Base-by-base conservation (phyloP, 495 filamentous ascomycete species). In the Daldinia loculata region DNA sequence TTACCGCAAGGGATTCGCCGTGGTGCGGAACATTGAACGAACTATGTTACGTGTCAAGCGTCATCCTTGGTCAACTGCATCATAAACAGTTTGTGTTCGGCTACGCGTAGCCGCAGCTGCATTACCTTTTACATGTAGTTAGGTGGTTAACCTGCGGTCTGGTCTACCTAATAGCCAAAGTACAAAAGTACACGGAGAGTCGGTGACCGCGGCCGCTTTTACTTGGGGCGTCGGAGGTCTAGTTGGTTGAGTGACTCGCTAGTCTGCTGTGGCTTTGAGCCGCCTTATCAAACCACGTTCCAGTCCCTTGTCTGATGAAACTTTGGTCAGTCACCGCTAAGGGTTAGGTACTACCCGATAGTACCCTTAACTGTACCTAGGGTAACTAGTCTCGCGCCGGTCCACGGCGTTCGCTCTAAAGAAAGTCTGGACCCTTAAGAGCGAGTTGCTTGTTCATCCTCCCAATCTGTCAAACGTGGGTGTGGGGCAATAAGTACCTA, bases 201-300 rank as follows among this genome's bases (percentile, higher is more conserved):
- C 65, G 65, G 65, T 63, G 70, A 59, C 70, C 39, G 52, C 61
- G 50, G 26, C 56, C 65, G 65, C 41, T 67, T n/a, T 39, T 66
- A 8, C 41, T 69, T 62, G 58, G 17, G 2, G 32, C 60, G 38
- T 57, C 19, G 17, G 2, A 26, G 56, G 38, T 57, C 19, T 50
- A 52, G 22, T 36, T 29, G 11, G 59, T 53, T 62, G 56, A 27
- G 50, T 51, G 43, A 56, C 63, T 67, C 38, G 63, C 17, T 61
- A 67, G 34, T 60, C 27, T 57, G 6, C 14, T 61, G 66, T 74
- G 71, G 66, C 71, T 69, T 70, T 34, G 61, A 74, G 62, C 63
- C 67, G 36, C 66, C 58, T 70, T 67, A 67, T 70, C 67, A 62
- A 66, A 63, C 51, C 66, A 74, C 71, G 66, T 70, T 74, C 71